Base-by-base conservation (phyloP, 108 stramenopile species). In the Cylindrotheca closterium region DNA sequence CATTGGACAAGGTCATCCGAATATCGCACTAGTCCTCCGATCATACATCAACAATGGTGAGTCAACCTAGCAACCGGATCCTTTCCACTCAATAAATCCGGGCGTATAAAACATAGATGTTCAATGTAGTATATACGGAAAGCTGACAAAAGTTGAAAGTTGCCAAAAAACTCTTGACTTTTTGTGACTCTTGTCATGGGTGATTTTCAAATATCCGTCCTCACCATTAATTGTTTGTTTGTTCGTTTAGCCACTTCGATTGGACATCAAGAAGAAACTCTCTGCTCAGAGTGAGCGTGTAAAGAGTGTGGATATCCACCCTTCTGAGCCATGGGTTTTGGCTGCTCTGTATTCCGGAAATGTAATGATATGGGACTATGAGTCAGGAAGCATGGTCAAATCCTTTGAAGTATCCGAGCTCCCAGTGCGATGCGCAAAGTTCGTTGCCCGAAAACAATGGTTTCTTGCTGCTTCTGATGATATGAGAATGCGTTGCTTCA, bases 311-410 rank as follows among this genome's bases (percentile, higher is more conserved):
- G 98, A 98, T 78, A 81, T 99, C 59, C 97, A 97, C 78, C 95
- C 96, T 22, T 82, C 87, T 5, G 98, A 98, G 68, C 87, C 98
- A 60, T 98, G 98, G 98, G 96, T 97, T 17, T 78, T 99, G 51
- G 87, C 91, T 12, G 97, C 96, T 8, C 90, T 99, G 29, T 99
- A 99, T 90, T 89, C 81, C 28, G 98, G 97, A 54, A 94, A 98
- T 67, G 96, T 98, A 42, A 94, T 97, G 82, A 96, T 98, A 60
- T 98, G 96, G 97, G 96, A 99, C 73, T 96, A 92, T 55, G 89
- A 94, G 68, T 68, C 88, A 25, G 88, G 92, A 21, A 64, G 79
- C 30, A 80, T 78, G 62, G 85, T 81, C 71, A 99, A 98, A 79
- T 92, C 94, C 47, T 98, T 98, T 68, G 96, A 99, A 70, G 83